Conservation (phyloP, 164 flowering plant species). For the Nymphaea colorata region DNA sequence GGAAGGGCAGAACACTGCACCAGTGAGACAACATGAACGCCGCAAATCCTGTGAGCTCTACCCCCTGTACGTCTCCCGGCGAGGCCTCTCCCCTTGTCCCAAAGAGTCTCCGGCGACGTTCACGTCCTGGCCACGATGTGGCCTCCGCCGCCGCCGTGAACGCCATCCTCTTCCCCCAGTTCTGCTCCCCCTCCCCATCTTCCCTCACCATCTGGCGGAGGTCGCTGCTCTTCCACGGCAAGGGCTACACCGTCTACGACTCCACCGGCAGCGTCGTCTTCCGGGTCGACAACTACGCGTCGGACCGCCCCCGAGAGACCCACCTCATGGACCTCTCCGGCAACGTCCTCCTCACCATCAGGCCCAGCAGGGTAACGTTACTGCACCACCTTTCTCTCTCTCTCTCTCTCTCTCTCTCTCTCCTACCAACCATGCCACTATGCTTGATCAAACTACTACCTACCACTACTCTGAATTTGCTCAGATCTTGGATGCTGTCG, state of each 20-base stretch:
- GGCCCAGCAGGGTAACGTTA: conserved; percentile 3
- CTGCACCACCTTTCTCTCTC: neutral
- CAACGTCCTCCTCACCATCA: conserved; percentile 12
- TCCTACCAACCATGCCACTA: neutral
- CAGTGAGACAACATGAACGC: no score
- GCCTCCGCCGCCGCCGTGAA: no score
- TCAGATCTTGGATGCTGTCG: neutral
- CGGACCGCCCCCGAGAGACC: conserved; percentile 6
- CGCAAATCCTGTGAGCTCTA: no score
- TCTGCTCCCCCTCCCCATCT: conserved; percentile 7
- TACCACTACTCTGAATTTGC: neutral
- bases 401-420: neutral
- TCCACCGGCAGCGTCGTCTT: conserved; percentile 11
- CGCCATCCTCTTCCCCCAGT: neutral
- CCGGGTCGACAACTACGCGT: conserved; percentile 14
- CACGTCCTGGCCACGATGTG: no score
- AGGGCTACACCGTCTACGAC: conserved; percentile 15
- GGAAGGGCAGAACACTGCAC: no score
- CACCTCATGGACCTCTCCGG: conserved; percentile 15
- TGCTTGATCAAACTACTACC: neutral
- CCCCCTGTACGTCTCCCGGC: no score
- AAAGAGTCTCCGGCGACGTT: no score
- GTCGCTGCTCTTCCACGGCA: conserved; percentile 15
- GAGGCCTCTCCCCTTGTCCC: no score
- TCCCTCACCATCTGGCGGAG: conserved; percentile 14